Conservation (phyloP, 495 filamentous ascomycete species). For the Filosporella fistucella region DNA sequence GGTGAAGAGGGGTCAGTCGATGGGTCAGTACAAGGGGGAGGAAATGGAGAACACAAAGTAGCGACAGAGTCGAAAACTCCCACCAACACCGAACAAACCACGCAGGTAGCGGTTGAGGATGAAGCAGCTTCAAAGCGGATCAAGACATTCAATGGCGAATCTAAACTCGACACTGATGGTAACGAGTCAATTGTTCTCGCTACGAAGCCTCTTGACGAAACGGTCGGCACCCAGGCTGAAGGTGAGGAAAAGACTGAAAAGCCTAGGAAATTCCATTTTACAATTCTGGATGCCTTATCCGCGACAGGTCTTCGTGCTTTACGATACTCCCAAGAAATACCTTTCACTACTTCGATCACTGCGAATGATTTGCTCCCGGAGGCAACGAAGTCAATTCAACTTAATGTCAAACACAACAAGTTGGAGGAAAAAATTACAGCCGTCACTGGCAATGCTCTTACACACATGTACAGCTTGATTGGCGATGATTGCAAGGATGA, state of each 20-base stretch:
- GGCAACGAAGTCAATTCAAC: conserved; percentile 74
- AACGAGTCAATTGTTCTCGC: too few relatives aligned
- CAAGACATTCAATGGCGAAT: too few relatives aligned
- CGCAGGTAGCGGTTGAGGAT: neutral
- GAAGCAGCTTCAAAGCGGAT: too few relatives aligned
- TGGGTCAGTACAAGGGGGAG: conserved; percentile 15
- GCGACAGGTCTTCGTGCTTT: conserved; percentile 90
- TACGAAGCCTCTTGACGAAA: too few relatives aligned
- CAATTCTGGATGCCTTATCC: conserved; percentile 90
- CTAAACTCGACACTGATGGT: too few relatives aligned
- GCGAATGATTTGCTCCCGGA: conserved; percentile 81
- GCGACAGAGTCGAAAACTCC: neutral
- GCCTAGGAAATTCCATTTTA: too few relatives aligned
- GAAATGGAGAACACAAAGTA: conserved; percentile 3
- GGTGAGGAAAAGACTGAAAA: too few relatives aligned
- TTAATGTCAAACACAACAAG: conserved; percentile 79
- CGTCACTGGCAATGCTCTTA: conserved; percentile 73
- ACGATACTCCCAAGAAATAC: conserved; percentile 87
- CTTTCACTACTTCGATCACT: conserved; percentile 72
- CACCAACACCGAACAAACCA: too few relatives aligned
- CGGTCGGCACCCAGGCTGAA: too few relatives aligned
- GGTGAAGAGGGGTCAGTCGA: conserved; percentile 9
- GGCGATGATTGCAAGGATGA: conserved; percentile 32
- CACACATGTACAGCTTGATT: conserved; percentile 80
- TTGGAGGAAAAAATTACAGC: conserved; percentile 64